These are phyloP conservation scores for Hapsidospora chrysogenum DNA, from an alignment of 495 filamentous ascomycete genomes.

Conservation along the genomic window DNA sequence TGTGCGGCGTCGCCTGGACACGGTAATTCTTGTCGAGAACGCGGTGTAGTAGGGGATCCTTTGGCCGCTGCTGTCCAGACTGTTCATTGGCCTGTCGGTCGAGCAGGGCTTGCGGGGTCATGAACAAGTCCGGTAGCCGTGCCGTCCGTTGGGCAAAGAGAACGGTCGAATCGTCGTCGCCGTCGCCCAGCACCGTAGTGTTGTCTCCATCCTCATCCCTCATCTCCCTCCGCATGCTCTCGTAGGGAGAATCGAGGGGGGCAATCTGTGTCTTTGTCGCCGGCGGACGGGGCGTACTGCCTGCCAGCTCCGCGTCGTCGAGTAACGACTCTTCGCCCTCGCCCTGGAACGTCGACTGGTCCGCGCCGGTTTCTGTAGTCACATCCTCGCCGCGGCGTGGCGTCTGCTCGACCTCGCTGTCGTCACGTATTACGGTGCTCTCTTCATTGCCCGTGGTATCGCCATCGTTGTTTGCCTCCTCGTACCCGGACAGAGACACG, in stretches of 20 bases:
- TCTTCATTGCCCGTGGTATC: conserved; percentile 21
- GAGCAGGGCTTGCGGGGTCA: conserved; percentile 26
- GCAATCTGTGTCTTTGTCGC: conserved; percentile 34
- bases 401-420: conserved; percentile 24
- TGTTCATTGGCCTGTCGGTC: conserved; percentile 20
- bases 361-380: conserved; percentile 14
- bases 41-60: conserved; percentile 69
- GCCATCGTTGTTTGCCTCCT: conserved; percentile 48
- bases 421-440: conserved; percentile 17
- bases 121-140: conserved; percentile 38
- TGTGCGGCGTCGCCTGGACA: conserved; percentile 77
- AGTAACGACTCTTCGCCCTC: conserved; percentile 33
- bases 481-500: conserved; percentile 90
- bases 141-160: conserved; percentile 24
- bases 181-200: conserved; percentile 4
- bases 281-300: conserved; percentile 36
- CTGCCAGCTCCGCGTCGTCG: conserved; percentile 30
- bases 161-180: conserved; percentile 23
- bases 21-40: conserved; percentile 89
- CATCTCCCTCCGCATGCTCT: conserved; percentile 42
- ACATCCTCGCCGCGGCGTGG: conserved; percentile 19
- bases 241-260: conserved; percentile 51
- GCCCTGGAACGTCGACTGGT: conserved; percentile 16
- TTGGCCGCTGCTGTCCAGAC: conserved; percentile 27
- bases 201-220: conserved; percentile 15